Evolutionary conservation across 192 early-diverging fungal species (phyloP).

Genomic region (Gamsiella multidivaricata): DNA sequence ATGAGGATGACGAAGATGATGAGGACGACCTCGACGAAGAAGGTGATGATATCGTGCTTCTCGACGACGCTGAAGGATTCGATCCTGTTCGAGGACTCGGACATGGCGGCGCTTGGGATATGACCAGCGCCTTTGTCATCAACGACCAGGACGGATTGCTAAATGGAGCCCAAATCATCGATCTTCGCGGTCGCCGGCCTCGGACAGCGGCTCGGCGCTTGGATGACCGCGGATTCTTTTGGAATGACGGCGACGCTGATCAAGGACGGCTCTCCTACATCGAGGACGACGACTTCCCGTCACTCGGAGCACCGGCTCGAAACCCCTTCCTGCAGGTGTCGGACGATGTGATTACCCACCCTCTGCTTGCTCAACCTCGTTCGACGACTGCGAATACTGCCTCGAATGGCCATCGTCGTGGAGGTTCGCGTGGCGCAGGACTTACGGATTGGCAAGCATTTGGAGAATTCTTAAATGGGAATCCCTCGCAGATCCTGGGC

Average conservation of each 20-base stretch:
- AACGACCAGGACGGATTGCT: slow-evolving; percentile 48
- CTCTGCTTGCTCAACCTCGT: slow-evolving; percentile 69
- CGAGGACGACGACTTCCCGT: slow-evolving; percentile 46
- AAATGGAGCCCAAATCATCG: slow-evolving; percentile 46
- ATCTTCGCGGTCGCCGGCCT: slow-evolving; percentile 57
- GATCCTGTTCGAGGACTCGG: slow-evolving; percentile 40
- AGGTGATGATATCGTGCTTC: slow-evolving; percentile 39
- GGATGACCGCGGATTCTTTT: slow-evolving; percentile 53
- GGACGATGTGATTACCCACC: slow-evolving; percentile 74
- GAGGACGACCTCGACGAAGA: slow-evolving; percentile 62
- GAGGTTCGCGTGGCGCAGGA: slow-evolving; percentile 48
- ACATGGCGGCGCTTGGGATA: slow-evolving; percentile 50
- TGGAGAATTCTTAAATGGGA: slow-evolving; percentile 68
- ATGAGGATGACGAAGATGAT: slow-evolving; percentile 57
- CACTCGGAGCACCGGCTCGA: slow-evolving; percentile 47
- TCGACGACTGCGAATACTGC: slow-evolving; percentile 10
- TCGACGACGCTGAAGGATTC: slow-evolving; percentile 53
- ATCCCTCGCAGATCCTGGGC: slow-evolving; percentile 34
- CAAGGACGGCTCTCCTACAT: slow-evolving; percentile 50
- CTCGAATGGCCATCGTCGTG: slow-evolving; percentile 26
- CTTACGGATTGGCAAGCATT: slow-evolving; percentile 68
- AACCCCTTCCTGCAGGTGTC: slow-evolving; percentile 47
- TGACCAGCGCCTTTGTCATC: slow-evolving; percentile 46
- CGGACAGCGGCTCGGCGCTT: slow-evolving; percentile 45
- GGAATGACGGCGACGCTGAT: slow-evolving; percentile 35